These are phyloP conservation scores for Chiua virens DNA, from an alignment of 768 basidiomycete genomes.

Conservation along the genomic window DNA sequence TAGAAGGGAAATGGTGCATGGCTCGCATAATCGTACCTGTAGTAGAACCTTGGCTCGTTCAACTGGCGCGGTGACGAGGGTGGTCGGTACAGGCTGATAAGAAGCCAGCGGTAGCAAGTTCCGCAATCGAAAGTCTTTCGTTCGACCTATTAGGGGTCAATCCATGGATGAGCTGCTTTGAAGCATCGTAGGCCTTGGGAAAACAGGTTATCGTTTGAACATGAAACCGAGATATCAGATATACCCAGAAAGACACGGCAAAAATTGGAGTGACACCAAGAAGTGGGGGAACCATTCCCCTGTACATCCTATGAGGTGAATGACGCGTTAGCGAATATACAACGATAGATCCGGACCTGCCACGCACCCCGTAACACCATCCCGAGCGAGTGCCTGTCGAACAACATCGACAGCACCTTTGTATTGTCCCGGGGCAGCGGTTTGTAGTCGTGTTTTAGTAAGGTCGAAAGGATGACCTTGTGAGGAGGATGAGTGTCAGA, in stretches of 20 bases:
- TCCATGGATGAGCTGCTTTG: slow-evolving; percentile 80
- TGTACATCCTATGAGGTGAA: slow-evolving; percentile 61
- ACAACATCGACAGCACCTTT: slow-evolving; percentile 93
- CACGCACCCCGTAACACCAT: slow-evolving; percentile 86
- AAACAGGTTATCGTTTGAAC: slow-evolving; percentile 8
- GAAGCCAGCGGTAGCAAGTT: slow-evolving; percentile 92
- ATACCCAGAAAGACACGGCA: slow-evolving; percentile 96
- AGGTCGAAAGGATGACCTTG: slow-evolving; percentile 96
- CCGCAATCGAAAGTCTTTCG: slow-evolving; percentile 62
- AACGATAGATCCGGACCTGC: neutral
- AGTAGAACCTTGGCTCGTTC: slow-evolving; percentile 96
- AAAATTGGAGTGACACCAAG: slow-evolving; percentile 98
- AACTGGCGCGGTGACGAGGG: slow-evolving; percentile 91
- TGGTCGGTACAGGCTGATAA: slow-evolving; percentile 91
- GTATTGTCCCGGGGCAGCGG: slow-evolving; percentile 85
- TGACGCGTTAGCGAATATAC: slow-evolving; percentile 1
- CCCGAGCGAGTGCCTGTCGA: slow-evolving; percentile 84
- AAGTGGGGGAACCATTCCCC: slow-evolving; percentile 91
- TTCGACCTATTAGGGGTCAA: slow-evolving; percentile 76
- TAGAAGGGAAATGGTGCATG: neutral
- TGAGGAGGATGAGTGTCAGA: slow-evolving; percentile 9
- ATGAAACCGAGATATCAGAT: neutral
- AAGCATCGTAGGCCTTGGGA: slow-evolving; percentile 84
- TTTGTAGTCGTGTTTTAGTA: slow-evolving; percentile 95
- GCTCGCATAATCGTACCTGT: slow-evolving; percentile 52